Evolutionary conservation across 129 eudicot genomes (phyloP), one percentile per base, ranked within the genome.

Genomic region (Calendula officinalis): DNA sequence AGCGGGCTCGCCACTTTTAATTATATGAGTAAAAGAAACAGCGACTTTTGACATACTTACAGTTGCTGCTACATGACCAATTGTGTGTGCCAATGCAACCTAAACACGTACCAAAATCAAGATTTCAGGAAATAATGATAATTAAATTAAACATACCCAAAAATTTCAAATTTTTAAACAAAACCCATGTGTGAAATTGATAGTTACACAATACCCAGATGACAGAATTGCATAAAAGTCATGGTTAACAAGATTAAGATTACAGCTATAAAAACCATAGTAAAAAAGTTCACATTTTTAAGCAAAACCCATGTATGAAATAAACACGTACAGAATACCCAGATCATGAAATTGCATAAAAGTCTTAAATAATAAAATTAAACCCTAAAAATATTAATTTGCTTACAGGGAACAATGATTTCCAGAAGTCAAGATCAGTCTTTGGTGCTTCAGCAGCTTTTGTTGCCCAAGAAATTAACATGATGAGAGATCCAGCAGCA

Each of bases 41-140:
- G 84, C 89, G 62, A 79, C 89, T 74, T 83, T 83, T 8, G 89
- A 79, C 89, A 83, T 83, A 62, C 89, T 83, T 30, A 83, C 64
- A 8, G 89, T 83, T 11, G 89, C 89, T 40, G 89, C 89, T 8
- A 83, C 89, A 69, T 83, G 89, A 36, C 89, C 89, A 68, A 79
- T 76, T 7, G 89, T 83, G 65, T 83, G 89, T 5, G 89, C 89
- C 66, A 83, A 62, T 6, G 89, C 89, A 17, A 83, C 89, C 89
- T 83, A 62, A 68, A 56, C 27, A 11, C 14, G 13, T 13, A 9
- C 22, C 22, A 34, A 15, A 5, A 6, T 45, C 13, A 45, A 45
- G 50, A 45, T 15, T 15, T 4, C 5, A 22, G 30, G 30, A 22
- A 22, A 22, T 0, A 22, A 22, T 22, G 30, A 22, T 22, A 22